Evolutionary conservation across 2,329 filamentous ascomycete species (phyloP).

Genomic region (Fulvia fulva): DNA sequence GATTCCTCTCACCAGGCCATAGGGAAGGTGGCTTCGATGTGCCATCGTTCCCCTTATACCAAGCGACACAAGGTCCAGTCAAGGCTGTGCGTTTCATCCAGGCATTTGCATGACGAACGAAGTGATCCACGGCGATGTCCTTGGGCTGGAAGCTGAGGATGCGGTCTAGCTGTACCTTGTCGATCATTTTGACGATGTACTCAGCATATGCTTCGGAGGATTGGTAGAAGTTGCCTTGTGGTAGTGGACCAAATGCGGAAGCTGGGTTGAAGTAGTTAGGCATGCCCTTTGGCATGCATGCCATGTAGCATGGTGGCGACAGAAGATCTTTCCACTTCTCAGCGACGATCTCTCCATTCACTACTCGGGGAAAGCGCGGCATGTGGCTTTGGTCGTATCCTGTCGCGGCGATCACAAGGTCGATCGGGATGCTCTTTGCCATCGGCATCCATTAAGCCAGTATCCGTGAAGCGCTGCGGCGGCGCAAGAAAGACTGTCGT

Average conservation of each 20-base stretch:
- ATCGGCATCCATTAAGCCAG: slow-evolving; percentile 17
- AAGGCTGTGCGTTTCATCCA: slow-evolving; percentile 20
- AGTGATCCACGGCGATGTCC: slow-evolving; percentile 20
- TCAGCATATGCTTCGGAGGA: slow-evolving; percentile 15
- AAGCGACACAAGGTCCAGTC: slow-evolving; percentile 20
- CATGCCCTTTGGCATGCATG: slow-evolving; percentile 16
- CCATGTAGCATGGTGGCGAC: slow-evolving; percentile 23
- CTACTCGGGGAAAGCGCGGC: slow-evolving; percentile 16
- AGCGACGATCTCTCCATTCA: slow-evolving; percentile 17
- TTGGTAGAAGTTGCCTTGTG: slow-evolving; percentile 23
- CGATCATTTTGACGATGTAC: slow-evolving; percentile 23
- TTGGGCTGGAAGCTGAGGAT: slow-evolving; percentile 19
- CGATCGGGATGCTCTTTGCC: slow-evolving; percentile 18
- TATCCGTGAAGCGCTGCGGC: slow-evolving; percentile 18
- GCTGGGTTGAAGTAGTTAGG: slow-evolving; percentile 25
- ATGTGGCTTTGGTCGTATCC: slow-evolving; percentile 23
- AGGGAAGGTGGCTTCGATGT: slow-evolving; percentile 13
- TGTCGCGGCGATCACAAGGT: slow-evolving; percentile 22
- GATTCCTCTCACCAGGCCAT: slow-evolving; percentile 20
- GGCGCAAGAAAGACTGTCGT: slow-evolving; percentile 13
- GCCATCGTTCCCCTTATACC: slow-evolving; percentile 23
- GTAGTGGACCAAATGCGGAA: slow-evolving; percentile 19
- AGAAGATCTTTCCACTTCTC: slow-evolving; percentile 6
- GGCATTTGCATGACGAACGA: slow-evolving; percentile 20
- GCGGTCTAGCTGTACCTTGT: slow-evolving; percentile 21